phyloP scores from a whole-genome alignment of 345 rosid genomes.

The Eucalyptus virginea region DNA sequence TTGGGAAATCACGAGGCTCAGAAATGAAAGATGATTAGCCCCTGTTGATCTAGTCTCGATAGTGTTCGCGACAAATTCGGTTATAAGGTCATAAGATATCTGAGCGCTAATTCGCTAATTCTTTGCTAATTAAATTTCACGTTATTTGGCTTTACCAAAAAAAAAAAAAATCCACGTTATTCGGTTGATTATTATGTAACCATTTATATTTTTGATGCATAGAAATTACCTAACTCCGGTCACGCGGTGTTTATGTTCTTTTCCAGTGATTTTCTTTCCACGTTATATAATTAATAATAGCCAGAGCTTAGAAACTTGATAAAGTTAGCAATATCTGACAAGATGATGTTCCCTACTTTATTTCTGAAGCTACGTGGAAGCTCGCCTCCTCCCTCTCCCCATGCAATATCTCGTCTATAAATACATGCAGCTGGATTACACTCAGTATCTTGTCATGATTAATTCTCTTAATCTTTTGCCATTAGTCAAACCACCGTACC shows the following conservation, averaged over 20 bases:
- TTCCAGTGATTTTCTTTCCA: background rate
- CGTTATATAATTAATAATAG: background rate
- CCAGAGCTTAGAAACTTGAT: background rate
- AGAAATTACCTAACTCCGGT: background rate
- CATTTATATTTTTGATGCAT: background rate
- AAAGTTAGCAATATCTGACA: background rate
- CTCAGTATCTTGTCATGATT: background rate
- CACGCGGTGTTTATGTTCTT: background rate
- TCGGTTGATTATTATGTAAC: background rate
- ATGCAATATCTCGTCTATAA: background rate
- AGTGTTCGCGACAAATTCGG: background rate
- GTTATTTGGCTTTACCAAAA: too few species aligned
- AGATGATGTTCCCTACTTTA: background rate
- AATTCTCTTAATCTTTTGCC: background rate
- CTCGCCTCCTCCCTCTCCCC: background rate
- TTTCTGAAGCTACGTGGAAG: constrained; percentile 23
- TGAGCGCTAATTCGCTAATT: too few species aligned
- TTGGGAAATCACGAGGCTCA: background rate
- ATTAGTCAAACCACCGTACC: background rate
- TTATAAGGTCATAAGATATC: background rate
- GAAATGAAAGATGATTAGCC: background rate
- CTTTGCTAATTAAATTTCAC: background rate
- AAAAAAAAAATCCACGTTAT: background rate
- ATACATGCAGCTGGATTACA: background rate
- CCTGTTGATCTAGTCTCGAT: background rate